Evolutionary conservation across 768 basidiomycete genomes (phyloP), one percentile per base, ranked within the genome.

Genomic region (Daedalea quercina): DNA sequence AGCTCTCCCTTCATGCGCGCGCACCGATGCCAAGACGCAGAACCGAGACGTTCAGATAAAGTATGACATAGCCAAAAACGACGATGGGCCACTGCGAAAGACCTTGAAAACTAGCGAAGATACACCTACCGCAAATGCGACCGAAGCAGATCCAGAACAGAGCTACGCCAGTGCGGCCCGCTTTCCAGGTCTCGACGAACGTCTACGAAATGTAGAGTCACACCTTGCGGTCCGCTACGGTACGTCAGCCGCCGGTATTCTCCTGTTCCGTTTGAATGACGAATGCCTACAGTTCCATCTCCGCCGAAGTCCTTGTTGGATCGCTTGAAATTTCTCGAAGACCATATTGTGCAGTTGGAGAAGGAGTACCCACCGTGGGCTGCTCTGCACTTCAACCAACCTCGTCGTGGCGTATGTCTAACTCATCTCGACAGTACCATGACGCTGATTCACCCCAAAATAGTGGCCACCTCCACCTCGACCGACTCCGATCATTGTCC

Each of bases 331-430:
- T 82, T 80, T 56, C 66, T 92, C 1, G 89, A 92, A 65, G 85
- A 89, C 34, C 88, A 90, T 60, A 76, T 92, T 54, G 74, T 86
- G 34, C 76, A 76, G 47, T 72, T 92, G 1, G 89, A 92, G 65
- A 87, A 80, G 60, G 87, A 90, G 49, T 90, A 88, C 60, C 89
- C 89, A 2, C 87, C 89, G 4, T 91, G 89, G 89, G 87, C 89
- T 0, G 87, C 89, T 8, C 69, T 91, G n/a, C 89, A 91, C 63
- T 91, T 91, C 65, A 90, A 87, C 52, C 89, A 92, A 63, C 90
- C 90, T 2, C 77, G 81, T 60, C 80, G 90, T 53, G 86, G 83
- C 24, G 90, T 91, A 69, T 45, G 86, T 76, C 3, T 51, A 17
- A 33, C 52, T 51, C 24, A 34, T 40, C 37, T 12, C 50, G 51